phyloP scores from a whole-genome alignment of 352 stramenopile species.

The Pythium coloratum region DNA sequence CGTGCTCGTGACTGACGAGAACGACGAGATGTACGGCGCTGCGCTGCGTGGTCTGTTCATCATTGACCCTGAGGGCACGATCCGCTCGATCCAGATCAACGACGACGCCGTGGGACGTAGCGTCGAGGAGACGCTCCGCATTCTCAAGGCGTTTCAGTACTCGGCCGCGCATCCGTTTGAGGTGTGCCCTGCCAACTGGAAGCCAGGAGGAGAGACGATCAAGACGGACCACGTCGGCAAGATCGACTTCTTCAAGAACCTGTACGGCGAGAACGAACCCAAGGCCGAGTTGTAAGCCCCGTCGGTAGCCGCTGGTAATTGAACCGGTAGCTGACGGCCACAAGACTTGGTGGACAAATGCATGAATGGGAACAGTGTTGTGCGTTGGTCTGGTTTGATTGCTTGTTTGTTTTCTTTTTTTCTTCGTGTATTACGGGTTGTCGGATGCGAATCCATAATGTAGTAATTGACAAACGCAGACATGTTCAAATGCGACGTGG shows the following conservation, averaged over 20 bases:
- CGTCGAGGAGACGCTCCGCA: constrained; percentile 80
- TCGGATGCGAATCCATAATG: constrained; percentile 12
- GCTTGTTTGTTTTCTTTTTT: constrained; percentile 13
- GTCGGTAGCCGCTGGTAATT: no score
- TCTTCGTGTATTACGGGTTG: constrained; percentile 11
- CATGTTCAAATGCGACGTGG: constrained; percentile 2
- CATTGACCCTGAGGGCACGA: constrained; percentile 81
- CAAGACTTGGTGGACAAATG: background rate
- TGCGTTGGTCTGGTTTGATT: constrained; percentile 10
- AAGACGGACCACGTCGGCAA: constrained; percentile 83
- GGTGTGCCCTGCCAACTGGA: constrained; percentile 87
- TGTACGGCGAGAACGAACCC: constrained; percentile 59
- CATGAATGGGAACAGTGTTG: constrained; percentile 1
- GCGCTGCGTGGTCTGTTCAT: constrained; percentile 81
- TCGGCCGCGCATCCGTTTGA: constrained; percentile 71
- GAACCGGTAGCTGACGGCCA: background rate
- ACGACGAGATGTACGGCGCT: constrained; percentile 77
- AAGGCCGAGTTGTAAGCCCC: constrained; percentile 47
- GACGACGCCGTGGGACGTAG: constrained; percentile 80
- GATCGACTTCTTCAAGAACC: constrained; percentile 83
- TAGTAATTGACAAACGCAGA: constrained; percentile 14
- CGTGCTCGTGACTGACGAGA: constrained; percentile 80
- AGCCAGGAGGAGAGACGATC: constrained; percentile 78
- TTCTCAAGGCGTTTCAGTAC: constrained; percentile 88
- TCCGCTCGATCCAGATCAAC: constrained; percentile 86